These are phyloP conservation scores for Gossypium raimondii DNA, from an alignment of 345 rosid species.

Conservation along the genomic window DNA sequence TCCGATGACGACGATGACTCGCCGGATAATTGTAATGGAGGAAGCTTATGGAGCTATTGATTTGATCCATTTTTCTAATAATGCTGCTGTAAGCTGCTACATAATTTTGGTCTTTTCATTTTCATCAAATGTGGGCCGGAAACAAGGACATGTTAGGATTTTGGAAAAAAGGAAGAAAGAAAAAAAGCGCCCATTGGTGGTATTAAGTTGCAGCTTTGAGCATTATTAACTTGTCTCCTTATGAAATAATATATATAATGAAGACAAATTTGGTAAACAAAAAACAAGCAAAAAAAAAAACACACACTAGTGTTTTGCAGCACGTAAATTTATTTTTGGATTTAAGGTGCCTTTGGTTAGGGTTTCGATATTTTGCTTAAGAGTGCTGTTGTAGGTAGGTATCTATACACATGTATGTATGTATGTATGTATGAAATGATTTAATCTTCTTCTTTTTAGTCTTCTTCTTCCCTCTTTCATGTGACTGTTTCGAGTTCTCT, in stretches of 20 bases:
- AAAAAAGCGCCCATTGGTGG: neutral
- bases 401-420: neutral
- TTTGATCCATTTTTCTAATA: slow-evolving; percentile 7
- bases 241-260: neutral
- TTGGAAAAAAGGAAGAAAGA: slow-evolving; percentile 1
- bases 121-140: neutral
- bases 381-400: neutral
- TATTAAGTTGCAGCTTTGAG: neutral
- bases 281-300: neutral
- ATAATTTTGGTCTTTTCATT: neutral
- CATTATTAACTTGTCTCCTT: neutral
- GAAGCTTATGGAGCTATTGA: slow-evolving; percentile 63
- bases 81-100: neutral
- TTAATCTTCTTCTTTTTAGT: neutral
- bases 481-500: neutral
- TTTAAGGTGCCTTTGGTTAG: neutral
- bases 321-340: neutral
- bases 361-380: neutral
- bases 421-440: neutral
- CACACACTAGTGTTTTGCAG: neutral
- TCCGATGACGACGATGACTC: slow-evolving; percentile 58
- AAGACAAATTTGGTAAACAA: neutral
- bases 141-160: neutral
- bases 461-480: neutral
- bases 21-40: slow-evolving; percentile 52